phyloP scores from a whole-genome alignment of 495 filamentous ascomycete genomes.

The Podospora sp. region DNA sequence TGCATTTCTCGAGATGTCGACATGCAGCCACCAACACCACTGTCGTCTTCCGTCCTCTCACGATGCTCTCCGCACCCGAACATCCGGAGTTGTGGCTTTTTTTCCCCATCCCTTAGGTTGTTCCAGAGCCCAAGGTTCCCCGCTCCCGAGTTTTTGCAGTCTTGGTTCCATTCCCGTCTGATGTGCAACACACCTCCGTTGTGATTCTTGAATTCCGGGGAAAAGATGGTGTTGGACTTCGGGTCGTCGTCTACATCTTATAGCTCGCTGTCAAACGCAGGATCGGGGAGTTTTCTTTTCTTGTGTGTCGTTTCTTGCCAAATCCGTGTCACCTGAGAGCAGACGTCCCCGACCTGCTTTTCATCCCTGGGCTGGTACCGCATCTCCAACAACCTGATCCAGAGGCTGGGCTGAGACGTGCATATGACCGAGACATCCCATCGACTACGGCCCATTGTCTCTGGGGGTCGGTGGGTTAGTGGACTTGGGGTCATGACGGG shows the following conservation, averaged over 20 bases:
- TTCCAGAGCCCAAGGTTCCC: background rate
- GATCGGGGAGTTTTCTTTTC: background rate
- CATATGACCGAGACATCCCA: slow-evolving; percentile 14
- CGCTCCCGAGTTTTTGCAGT: background rate
- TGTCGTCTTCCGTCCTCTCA: background rate
- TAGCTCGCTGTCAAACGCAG: background rate
- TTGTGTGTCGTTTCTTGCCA: background rate
- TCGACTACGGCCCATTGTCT: background rate
- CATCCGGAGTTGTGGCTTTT: background rate
- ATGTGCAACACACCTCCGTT: background rate
- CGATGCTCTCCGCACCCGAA: background rate
- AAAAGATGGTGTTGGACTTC: background rate
- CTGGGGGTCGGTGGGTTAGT: background rate
- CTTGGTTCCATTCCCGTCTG: background rate
- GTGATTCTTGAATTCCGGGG: background rate
- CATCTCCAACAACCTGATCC: background rate
- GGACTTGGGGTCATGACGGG: background rate
- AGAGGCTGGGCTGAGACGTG: slow-evolving; percentile 17
- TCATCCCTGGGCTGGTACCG: background rate
- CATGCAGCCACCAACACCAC: background rate
- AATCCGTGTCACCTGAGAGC: background rate
- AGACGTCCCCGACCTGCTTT: background rate
- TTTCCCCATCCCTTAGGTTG: background rate
- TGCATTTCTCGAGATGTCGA: background rate
- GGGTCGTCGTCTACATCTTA: background rate